Evolutionary conservation across 2,329 filamentous ascomycete genomes (phyloP).

Genomic region (Aureobasidium leucospermi): DNA sequence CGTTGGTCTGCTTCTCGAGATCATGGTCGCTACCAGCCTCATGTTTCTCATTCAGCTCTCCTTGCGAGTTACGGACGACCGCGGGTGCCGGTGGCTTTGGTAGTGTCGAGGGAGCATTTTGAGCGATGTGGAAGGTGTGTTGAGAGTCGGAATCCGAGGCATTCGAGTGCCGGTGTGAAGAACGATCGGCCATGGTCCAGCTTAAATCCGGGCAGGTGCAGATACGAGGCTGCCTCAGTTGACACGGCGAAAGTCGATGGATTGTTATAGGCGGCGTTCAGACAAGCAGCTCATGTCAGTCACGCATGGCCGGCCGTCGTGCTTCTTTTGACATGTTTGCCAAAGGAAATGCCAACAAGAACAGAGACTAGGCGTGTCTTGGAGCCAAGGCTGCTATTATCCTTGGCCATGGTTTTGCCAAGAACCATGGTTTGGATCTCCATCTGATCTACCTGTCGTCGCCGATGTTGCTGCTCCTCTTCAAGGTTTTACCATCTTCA

Average conservation of each 20-base stretch:
- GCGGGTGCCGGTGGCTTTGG: conserved; percentile 1
- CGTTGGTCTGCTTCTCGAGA: not conserved
- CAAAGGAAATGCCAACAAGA: conserved; percentile 1
- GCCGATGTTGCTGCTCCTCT: not conserved
- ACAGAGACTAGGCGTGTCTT: not conserved
- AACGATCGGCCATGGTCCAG: conserved; percentile 12
- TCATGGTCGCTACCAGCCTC: not conserved
- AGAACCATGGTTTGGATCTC: not conserved
- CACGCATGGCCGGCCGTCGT: conserved; percentile 6
- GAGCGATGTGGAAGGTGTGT: not conserved
- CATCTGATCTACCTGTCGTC: conserved; percentile 2
- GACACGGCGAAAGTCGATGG: not conserved
- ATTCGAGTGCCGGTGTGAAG: not conserved
- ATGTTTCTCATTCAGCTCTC: not conserved
- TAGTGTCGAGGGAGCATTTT: not conserved
- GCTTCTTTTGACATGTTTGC: conserved; percentile 12
- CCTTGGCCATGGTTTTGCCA: not conserved
- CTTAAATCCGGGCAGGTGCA: not conserved
- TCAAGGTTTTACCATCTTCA: not conserved
- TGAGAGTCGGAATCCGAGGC: conserved; percentile 9
- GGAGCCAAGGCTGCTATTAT: not conserved
- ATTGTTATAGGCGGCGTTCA: not conserved
- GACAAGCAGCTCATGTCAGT: conserved; percentile 2
- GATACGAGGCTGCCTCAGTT: not conserved
- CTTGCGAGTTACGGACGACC: not conserved